Conservation (phyloP, 306 rosid genomes). For the Coriaria nepalensis region DNA sequence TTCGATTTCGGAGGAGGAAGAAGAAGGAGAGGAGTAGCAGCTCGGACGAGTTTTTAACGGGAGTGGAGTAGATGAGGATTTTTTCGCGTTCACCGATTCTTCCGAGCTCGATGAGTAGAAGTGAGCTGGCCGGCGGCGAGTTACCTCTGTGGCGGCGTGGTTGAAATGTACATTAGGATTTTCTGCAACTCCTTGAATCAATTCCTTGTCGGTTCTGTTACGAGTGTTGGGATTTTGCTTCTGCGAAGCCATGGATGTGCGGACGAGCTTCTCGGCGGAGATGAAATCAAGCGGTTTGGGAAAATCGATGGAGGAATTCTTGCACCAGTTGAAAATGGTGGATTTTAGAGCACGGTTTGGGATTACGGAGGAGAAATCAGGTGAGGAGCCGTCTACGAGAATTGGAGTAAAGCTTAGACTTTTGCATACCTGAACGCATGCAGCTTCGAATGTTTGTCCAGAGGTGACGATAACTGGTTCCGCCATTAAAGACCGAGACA, state of each 20-base stretch:
- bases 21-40: conserved; percentile 39
- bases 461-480: conserved; percentile 89
- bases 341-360: conserved; percentile 76
- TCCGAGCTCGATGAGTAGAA: conserved; percentile 33
- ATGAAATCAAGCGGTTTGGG: conserved; percentile 25
- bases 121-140: conserved; percentile 14
- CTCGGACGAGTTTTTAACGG: conserved; percentile 41
- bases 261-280: conserved; percentile 35
- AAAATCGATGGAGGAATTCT: conserved; percentile 14
- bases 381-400: conserved; percentile 39
- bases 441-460: conserved; percentile 74
- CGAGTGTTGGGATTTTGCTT: not conserved
- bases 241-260: conserved; percentile 15
- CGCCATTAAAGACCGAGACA: conserved; percentile 56
- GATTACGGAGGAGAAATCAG: conserved; percentile 63
- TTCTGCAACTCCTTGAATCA: conserved; percentile 19
- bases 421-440: conserved; percentile 44
- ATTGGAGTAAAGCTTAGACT: conserved; percentile 38
- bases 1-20: conserved; percentile 53
- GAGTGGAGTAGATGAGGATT: conserved; percentile 23
- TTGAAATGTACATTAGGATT: conserved; percentile 23
- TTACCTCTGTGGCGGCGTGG: conserved; percentile 30
- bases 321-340: conserved; percentile 64
- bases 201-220: conserved; percentile 10
- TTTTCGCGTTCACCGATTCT: conserved; percentile 26